Evolutionary conservation across 2,329 filamentous ascomycete genomes (phyloP).

Genomic region (Boeremia lycopersici): DNA sequence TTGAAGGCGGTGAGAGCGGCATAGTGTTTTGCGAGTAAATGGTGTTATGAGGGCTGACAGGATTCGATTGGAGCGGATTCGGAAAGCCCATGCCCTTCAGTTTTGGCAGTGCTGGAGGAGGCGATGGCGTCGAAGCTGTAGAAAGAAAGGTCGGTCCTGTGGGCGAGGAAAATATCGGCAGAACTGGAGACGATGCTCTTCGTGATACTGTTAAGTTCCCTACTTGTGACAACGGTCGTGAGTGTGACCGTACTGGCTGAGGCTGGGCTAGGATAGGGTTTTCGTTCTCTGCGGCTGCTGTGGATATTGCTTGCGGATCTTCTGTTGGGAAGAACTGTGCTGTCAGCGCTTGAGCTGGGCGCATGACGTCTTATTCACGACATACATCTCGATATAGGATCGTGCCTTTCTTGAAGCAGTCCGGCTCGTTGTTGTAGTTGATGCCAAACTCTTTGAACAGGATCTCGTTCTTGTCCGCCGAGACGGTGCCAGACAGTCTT

Average conservation of each 20-base stretch:
- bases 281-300: not conserved
- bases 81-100: constrained; percentile 33
- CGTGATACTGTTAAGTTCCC: not conserved
- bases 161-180: constrained; percentile 19
- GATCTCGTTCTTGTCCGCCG: constrained; percentile 94
- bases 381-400: constrained; percentile 82
- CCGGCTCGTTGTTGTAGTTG: constrained; percentile 96
- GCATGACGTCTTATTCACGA: constrained; percentile 8
- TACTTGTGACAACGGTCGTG: not conserved
- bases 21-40: constrained; percentile 28
- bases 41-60: constrained; percentile 19
- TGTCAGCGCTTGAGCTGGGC: constrained; percentile 7
- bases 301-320: constrained; percentile 16
- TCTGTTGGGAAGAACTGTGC: constrained; percentile 37
- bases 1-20: constrained; percentile 33
- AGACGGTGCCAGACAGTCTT: constrained; percentile 78
- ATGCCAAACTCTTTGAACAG: constrained; percentile 86
- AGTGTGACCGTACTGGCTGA: not conserved
- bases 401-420: constrained; percentile 92
- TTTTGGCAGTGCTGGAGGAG: constrained; percentile 36
- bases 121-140: constrained; percentile 42
- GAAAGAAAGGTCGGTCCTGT: constrained; percentile 43
- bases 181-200: constrained; percentile 4
- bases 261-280: constrained; percentile 21
- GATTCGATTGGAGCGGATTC: constrained; percentile 31